Conservation (phyloP, 371 early-diverging fungal genomes). For the Thermomucor indicae-seudaticae region DNA sequence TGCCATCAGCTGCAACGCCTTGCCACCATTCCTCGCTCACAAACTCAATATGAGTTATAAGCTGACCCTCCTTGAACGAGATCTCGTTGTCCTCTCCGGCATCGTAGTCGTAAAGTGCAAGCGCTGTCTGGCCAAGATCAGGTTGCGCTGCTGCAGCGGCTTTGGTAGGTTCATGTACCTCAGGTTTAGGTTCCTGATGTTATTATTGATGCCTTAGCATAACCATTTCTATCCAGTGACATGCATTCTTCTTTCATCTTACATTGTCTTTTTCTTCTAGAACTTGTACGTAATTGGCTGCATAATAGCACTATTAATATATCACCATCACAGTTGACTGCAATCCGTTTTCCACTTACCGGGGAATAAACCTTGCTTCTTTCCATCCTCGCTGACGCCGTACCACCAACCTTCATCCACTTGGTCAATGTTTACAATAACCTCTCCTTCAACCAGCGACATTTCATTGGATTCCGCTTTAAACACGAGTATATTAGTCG, state of each 20-base stretch:
- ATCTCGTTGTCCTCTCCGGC: slow-evolving; percentile 90
- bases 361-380: slow-evolving; percentile 84
- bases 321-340: not conserved
- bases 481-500: not conserved
- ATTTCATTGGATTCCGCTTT: slow-evolving; percentile 83
- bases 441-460: slow-evolving; percentile 77
- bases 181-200: too few species aligned
- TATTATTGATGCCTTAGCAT: not conserved
- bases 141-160: slow-evolving; percentile 1
- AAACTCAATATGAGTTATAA: slow-evolving; percentile 75
- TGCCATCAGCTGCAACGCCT: slow-evolving; percentile 54
- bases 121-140: slow-evolving; percentile 44
- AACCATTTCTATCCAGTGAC: not conserved
- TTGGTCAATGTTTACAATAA: slow-evolving; percentile 64
- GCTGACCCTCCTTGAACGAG: slow-evolving; percentile 72
- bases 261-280: slow-evolving; percentile 42
- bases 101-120: slow-evolving; percentile 81
- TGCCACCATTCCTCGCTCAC: slow-evolving; percentile 94
- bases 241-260: not conserved
- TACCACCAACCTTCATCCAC: slow-evolving; percentile 91
- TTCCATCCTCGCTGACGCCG: slow-evolving; percentile 74
- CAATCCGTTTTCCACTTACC: slow-evolving; percentile 19
- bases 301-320: not conserved
- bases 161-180: too few species aligned
- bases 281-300: slow-evolving; percentile 71